Evolutionary conservation across 805 yeast species (phyloP).

Genomic region (Barnettozyma vustinii): DNA sequence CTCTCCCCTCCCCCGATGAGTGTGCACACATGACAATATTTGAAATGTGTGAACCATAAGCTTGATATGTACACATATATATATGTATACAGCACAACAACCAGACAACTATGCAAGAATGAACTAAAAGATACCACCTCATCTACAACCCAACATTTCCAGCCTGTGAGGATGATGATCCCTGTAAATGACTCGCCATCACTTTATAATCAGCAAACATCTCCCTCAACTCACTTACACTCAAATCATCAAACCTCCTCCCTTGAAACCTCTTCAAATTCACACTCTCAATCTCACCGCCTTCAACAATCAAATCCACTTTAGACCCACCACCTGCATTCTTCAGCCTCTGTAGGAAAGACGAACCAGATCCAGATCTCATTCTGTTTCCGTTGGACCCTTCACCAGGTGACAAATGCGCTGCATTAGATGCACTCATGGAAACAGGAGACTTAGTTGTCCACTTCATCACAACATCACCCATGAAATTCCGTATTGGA

Average conservation of each 20-base stretch:
- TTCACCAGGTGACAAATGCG: neutral
- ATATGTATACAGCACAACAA: neutral
- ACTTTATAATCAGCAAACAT: slow-evolving; percentile 17
- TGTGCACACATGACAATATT: no score
- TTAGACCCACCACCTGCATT: neutral
- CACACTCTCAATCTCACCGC: slow-evolving; percentile 1
- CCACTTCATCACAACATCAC: slow-evolving; percentile 22
- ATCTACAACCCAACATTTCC: neutral
- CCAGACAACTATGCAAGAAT: neutral
- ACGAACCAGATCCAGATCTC: slow-evolving; percentile 7
- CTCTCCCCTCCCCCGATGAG: no score
- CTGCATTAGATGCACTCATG: neutral
- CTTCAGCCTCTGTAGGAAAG: slow-evolving; percentile 4
- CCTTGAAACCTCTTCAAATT: slow-evolving; percentile 14
- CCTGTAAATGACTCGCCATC: neutral
- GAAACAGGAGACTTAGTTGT: slow-evolving; percentile 3
- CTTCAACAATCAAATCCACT: neutral
- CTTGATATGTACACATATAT: no score
- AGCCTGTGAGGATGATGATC: neutral
- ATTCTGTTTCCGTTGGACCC: neutral
- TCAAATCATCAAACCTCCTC: slow-evolving; percentile 14
- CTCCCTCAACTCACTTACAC: slow-evolving; percentile 13
- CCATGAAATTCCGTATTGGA: slow-evolving; percentile 19
- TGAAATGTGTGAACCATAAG: no score
- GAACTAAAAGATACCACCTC: neutral